Conservation (phyloP, 768 basidiomycete species). For the Lactarius sp. region DNA sequence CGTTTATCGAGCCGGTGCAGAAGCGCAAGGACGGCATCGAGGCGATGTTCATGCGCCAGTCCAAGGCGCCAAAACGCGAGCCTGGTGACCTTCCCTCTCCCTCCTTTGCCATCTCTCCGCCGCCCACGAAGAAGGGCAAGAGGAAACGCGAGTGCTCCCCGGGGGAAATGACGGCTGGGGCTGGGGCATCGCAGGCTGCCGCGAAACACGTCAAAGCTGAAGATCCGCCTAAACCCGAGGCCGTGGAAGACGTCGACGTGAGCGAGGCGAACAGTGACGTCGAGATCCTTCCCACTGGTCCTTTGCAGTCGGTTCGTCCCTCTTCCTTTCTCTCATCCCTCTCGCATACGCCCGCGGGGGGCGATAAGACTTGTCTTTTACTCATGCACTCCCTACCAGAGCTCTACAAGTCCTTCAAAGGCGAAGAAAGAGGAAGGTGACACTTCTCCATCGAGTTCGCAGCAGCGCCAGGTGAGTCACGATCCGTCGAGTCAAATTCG, state of each 20-base stretch:
- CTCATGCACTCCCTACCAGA: neutral
- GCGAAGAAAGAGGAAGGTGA: slow-evolving; percentile 1
- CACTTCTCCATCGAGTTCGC: slow-evolving; percentile 3
- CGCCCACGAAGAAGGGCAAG: neutral
- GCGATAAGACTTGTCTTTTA: neutral
- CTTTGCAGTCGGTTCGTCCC: slow-evolving; percentile 9
- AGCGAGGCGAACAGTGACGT: slow-evolving; percentile 12
- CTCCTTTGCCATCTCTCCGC: neutral
- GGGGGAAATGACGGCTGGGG: too few species aligned
- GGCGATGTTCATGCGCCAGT: slow-evolving; percentile 73
- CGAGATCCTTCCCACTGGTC: slow-evolving; percentile 6
- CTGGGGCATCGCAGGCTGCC: too few species aligned
- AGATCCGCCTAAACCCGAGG: neutral
- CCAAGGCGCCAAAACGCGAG: slow-evolving; percentile 19
- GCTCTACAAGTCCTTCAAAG: neutral
- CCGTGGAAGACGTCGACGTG: neutral
- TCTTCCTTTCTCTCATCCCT: neutral
- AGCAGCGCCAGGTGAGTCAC: slow-evolving; percentile 6
- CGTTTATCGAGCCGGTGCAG: slow-evolving; percentile 76
- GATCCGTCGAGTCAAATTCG: neutral
- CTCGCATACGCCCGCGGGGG: neutral
- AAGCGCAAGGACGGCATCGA: slow-evolving; percentile 82
- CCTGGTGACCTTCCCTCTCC: neutral
- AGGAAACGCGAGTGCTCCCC: slow-evolving; percentile 13
- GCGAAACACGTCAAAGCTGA: too few species aligned